These are phyloP conservation scores for Thielaviopsis musarum DNA, from an alignment of 2,329 filamentous ascomycete species.

Conservation along the genomic window DNA sequence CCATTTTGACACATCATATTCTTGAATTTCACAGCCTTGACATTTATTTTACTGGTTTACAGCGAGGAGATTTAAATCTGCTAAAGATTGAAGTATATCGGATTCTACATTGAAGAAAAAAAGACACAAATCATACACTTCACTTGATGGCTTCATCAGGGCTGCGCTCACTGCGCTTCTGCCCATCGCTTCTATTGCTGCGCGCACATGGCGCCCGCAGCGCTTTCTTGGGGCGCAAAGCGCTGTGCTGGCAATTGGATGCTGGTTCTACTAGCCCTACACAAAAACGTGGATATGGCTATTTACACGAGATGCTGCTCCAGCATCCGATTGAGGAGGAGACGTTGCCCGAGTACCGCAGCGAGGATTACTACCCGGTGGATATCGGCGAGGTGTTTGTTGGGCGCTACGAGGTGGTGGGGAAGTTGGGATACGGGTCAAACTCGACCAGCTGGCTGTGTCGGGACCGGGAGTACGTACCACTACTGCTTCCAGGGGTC, in stretches of 20 bases:
- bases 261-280: background rate
- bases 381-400: conserved; percentile 15
- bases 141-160: background rate
- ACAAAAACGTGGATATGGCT: conserved; percentile 1
- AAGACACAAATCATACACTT: background rate
- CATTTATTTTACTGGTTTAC: background rate
- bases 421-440: conserved; percentile 17
- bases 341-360: conserved; percentile 14
- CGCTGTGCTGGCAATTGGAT: background rate
- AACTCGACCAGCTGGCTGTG: conserved; percentile 17
- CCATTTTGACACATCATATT: background rate
- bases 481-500: background rate
- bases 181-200: background rate
- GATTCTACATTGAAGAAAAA: background rate
- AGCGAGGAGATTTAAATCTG: background rate
- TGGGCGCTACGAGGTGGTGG: conserved; percentile 15
- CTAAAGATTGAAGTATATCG: too few relatives aligned
- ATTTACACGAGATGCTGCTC: conserved; percentile 10
- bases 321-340: conserved; percentile 16
- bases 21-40: background rate
- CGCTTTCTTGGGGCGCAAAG: background rate
- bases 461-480: conserved; percentile 14
- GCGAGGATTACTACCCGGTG: conserved; percentile 15
- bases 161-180: background rate
- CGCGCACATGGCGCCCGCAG: background rate